Base-by-base conservation (phyloP, 2,329 filamentous ascomycete species). In the Trichoderma guizhouense region DNA sequence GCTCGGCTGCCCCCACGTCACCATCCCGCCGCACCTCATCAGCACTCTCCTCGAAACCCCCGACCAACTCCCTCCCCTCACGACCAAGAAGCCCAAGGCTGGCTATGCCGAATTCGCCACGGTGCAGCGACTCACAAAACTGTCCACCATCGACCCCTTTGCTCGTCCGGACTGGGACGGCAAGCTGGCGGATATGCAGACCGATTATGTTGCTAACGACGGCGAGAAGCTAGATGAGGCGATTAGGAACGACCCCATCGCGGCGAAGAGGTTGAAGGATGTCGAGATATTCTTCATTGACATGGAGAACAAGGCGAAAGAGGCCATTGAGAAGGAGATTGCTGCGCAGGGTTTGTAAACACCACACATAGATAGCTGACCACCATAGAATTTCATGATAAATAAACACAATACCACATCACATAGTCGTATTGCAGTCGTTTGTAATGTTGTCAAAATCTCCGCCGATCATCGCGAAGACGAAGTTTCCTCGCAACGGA, bases 151-250 rank as follows among this genome's bases (percentile, higher is more conserved):
- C n/a, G 83, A 86, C 72, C 81, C 83, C 1, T 77, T 85, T 28
- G 79, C 78, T 3, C 78, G 76, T 18, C 74, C 79, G 3, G 76
- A 77, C 26, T 82, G 79, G 78, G 79, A 83, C 61, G 82, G 80
- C 32, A 79, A 79, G 67, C 76, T 82, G 28, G 80, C 80, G 6
- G 77, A 78, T 43, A 81, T 80, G 5, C 78, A 82, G 39, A 78
- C 83, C 2, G 83, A 85, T 76, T 86, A 85, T 69, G 79, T 85
- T 14, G 81, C 82, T 3, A 78, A 85, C 67, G 78, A 79, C 51
- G 84, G 84, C 79, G 65, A 68, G 57, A 69, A 69, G 58, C 47
- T 72, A 2, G 71, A 72, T 60, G 65, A 79, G 72, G 81, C 82
- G 12, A 82, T 84, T 61, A 76, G 76, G 55, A 76, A 75, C 2